Percentiles rank a stretch among this genome's conserved stretches.
These are phyloP conservation scores for Cercospora sojina DNA, from an alignment of 2,329 filamentous ascomycete species.

Conservation along the genomic window DNA sequence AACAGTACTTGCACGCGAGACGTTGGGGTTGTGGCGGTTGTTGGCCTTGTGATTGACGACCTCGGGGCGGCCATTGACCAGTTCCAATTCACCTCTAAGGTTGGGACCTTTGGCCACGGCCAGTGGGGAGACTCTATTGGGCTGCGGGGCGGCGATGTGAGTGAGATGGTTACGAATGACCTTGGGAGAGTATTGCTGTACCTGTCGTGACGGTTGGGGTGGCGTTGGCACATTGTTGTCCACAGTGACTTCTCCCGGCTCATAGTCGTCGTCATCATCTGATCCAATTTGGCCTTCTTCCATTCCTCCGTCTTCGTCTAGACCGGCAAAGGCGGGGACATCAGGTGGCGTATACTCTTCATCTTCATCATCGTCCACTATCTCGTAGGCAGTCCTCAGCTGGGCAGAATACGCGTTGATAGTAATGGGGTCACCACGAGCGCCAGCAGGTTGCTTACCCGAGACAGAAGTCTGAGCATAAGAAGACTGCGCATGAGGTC, in stretches of 20 bases:
- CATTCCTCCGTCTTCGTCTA: slow-evolving; percentile 22
- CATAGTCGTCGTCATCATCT: slow-evolving; percentile 39
- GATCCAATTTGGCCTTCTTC: slow-evolving; percentile 22
- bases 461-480: slow-evolving; percentile 14
- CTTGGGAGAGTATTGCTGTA: slow-evolving; percentile 42
- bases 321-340: slow-evolving; percentile 29
- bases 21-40: slow-evolving; percentile 24
- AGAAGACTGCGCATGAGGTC: slow-evolving; percentile 18
- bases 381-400: slow-evolving; percentile 20
- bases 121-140: slow-evolving; percentile 64
- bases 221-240: slow-evolving; percentile 27
- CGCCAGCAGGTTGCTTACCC: slow-evolving; percentile 25
- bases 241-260: slow-evolving; percentile 38
- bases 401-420: slow-evolving; percentile 14
- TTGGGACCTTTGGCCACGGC: slow-evolving; percentile 52
- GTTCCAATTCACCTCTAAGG: slow-evolving; percentile 44
- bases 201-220: slow-evolving; percentile 9
- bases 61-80: slow-evolving; percentile 44
- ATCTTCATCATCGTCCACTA: slow-evolving; percentile 33
- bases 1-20: slow-evolving; percentile 32
- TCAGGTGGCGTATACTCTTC: slow-evolving; percentile 39
- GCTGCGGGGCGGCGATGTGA: slow-evolving; percentile 70
- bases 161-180: slow-evolving; percentile 65
- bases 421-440: slow-evolving; percentile 13
- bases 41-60: slow-evolving; percentile 30